Evolutionary conservation across 495 filamentous ascomycete species (phyloP), one percentile per base, ranked within the genome.

Genomic region (Chaetomium fimeti): DNA sequence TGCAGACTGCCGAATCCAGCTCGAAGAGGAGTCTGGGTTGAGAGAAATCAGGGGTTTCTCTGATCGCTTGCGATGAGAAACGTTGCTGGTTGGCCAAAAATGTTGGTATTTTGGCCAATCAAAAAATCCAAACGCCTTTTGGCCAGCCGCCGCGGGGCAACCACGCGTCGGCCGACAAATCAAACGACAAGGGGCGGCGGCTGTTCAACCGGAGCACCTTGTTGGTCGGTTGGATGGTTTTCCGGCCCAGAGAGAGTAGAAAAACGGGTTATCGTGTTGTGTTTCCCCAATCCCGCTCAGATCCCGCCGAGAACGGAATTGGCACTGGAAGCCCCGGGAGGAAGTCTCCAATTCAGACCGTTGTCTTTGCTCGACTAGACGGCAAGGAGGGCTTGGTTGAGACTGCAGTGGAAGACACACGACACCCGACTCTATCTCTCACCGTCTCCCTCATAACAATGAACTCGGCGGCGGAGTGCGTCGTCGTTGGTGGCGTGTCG

Each of bases 41-140:
- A 47, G 25, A 40, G 20, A 38, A 43, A 63, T 63, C 47, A 55
- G 67, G 47, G 54, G 42, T 51, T 48, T 57, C 56, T 51, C 22
- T 16, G 28, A 22, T 40, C 25, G 20, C 24, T 24, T 52, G 29
- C 58, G 9, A 12, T 9, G 38, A 27, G 15, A 16, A 51, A 9
- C 16, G 38, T 29, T 22, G 18, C 0, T 65, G 52, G 68, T 72
- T 74, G 65, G 72, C 16, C 28, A 29, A 16, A 71, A 69, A 74
- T 68, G 22, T 11, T 57, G 42, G 48, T 40, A 63, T 56, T 54
- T 64, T 16, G 61, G 28, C 72, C 64, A 74, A 74, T 74, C 57
- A 71, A 54, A 69, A 63, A 69, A 70, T 65, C 42, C 56, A 63
- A n/a, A 54, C 18, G 45, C 15, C 22, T 27, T 27, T 11, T 22